Base-by-base conservation (phyloP, 139 green algal genomes). In the Zygnema circumcarinatum region DNA sequence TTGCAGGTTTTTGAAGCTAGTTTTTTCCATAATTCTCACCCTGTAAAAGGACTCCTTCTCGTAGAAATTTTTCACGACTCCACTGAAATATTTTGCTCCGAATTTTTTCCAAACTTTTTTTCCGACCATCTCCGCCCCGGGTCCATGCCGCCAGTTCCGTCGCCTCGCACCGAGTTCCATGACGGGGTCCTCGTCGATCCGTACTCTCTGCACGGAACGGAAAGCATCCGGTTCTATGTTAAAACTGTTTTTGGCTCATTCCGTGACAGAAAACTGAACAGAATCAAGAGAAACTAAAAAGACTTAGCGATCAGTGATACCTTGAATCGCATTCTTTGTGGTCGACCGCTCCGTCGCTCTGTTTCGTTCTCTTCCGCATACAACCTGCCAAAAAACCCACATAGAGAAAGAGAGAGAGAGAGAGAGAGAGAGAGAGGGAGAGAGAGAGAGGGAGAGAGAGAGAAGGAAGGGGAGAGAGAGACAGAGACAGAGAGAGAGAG, bases 51-150 rank as follows among this genome's bases (percentile, higher is more conserved):
- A 7, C 16, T 62, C 47, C 16, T 62, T 62, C 16, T 7, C 47
- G 47, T 62, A 62, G 16, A 62, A 62, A 62, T 62, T 7, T 62
- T 62, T 62, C 47, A 62, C 47, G 16, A 62, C 47, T 25, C 47
- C 47, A 16, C 47, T 62, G 16, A 62, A 62, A 62, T 62, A 62
- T 62, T 62, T 62, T 16, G 47, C 7, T 62, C 47, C 47, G 47
- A 62, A 62, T 62, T 62, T 62, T 62, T 62, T 62, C 47, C 7
- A 25, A 62, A 62, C 47, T 62, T 62, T 62, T 62, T 62, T 62
- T 62, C 47, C 47, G 47, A 62, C 47, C 7, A 62, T 62, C 16
- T 62, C 47, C 16, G 16, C 16, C 16, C 47, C 47, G 7, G 47
- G 47, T 7, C 47, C 47, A 25, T 62, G 47, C 47, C 47, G 7